Base-by-base conservation (phyloP, 345 rosid genomes). In the Balakata baccata region DNA sequence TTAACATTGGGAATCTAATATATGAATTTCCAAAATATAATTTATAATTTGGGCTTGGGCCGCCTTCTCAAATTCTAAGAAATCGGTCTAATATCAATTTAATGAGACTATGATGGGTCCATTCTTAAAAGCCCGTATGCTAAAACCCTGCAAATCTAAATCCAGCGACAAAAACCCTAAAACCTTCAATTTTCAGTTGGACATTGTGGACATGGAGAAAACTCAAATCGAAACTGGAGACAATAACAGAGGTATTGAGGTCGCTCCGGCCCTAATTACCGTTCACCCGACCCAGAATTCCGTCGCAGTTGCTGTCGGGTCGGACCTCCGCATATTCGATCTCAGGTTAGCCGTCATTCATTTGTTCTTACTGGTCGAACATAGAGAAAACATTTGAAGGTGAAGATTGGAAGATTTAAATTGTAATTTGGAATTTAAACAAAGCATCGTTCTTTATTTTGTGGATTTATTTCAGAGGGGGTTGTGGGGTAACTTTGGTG, bases 311-410 rank as follows among this genome's bases (percentile, higher is more conserved):
- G 81, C 97, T 16, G 90, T 91, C 66, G 97, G 96, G 4, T 84
- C 91, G 20, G 96, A 91, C 84, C 97, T 95, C 75, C 97, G 96
- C 66, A 82, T 89, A 65, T 91, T 87, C 81, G 87, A 92, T 77
- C 89, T 92, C 74, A 79, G 64, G 97, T 92, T 78, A 75, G 87
- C 74, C 51, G n/a, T 41, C 66, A 25, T 47, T 20, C 46, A 13
- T 50, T n/a, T 16, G 49, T 16, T 73, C 41, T 45, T 52, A 14
- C 66, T n/a, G 3, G 13, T 64, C 49, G 25, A 64, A 39, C 39
- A 6, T 43, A 37, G 17, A 7, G 17, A 3, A 11, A 62, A 37
- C 6, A 5, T 34, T 37, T 16, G 39, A 62, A 17, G 3, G 22
- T 8, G 49, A n/a, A 38, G 23, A 10, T 64, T 64, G n/a, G 14